These are phyloP conservation scores for Quercus aquifolioides DNA, from an alignment of 306 rosid genomes.

Conservation along the genomic window DNA sequence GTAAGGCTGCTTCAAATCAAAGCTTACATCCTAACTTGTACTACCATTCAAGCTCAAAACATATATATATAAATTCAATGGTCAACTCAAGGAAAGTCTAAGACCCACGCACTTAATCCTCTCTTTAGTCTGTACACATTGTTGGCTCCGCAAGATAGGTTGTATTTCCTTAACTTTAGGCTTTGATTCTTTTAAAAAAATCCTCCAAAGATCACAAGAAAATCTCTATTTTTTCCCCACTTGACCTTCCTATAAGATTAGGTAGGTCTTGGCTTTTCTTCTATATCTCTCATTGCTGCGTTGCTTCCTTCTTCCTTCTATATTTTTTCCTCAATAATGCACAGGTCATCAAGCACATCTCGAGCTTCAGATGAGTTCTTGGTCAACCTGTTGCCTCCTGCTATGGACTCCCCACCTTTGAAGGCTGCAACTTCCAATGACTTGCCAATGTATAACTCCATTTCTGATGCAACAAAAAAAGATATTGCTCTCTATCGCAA, in stretches of 20 bases:
- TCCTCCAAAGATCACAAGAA: too few relatives aligned
- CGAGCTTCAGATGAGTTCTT: slow-evolving; percentile 38
- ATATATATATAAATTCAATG: background rate
- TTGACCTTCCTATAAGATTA: slow-evolving; percentile 1
- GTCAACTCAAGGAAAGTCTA: slow-evolving; percentile 21
- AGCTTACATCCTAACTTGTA: background rate
- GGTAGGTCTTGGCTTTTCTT: background rate
- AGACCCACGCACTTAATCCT: background rate
- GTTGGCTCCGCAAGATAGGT: slow-evolving; percentile 25
- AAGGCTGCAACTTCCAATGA: slow-evolving; percentile 30
- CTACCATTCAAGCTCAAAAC: background rate
- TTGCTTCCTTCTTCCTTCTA: background rate
- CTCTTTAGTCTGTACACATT: background rate
- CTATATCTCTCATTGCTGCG: background rate
- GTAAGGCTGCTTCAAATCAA: background rate
- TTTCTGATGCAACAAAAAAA: slow-evolving; percentile 39
- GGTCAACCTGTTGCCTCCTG: slow-evolving; percentile 18
- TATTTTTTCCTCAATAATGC: slow-evolving; percentile 19
- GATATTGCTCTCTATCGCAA: slow-evolving; percentile 30
- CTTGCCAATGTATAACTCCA: slow-evolving; percentile 42
- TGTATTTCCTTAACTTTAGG: slow-evolving; percentile 16
- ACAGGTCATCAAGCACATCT: slow-evolving; percentile 33
- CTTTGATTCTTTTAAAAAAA: background rate
- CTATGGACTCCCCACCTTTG: slow-evolving; percentile 25
- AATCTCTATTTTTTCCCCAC: background rate